Base-by-base conservation (phyloP, 768 basidiomycete genomes). In the Ephemerocybe angulata region DNA sequence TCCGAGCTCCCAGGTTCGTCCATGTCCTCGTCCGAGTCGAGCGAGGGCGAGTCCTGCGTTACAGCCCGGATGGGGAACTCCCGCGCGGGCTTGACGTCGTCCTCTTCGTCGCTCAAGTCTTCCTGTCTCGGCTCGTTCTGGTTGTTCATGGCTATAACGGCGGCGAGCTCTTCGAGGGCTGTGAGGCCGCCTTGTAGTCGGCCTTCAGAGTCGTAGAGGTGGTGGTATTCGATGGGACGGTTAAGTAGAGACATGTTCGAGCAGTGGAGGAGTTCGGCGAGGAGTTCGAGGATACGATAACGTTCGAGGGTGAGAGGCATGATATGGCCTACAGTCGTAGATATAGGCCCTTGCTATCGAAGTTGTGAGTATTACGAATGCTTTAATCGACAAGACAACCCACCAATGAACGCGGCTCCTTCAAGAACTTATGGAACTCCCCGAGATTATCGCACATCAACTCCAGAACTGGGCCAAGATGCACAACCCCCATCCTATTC, bases 161-260 rank as follows among this genome's bases (percentile, higher is more conserved):
- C 84, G 0, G 94, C 92, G 6, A 99, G 75, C 52, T 90, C 87
- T 65, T 97, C 94, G 51, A 97, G 74, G 12, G 88, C 86, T 1
- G 84, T 74, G 11, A 97, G 71, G 4, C 96, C 95, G n/a, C 93
- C 93, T 60, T 87, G 84, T 40, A 99, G 72, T 25, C 90, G 83
- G 19, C 96, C 96, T 50, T 91, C 84, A 1, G 76, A 73, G 64
- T 92, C 91, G 68, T 93, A 94, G n/a, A 85, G 73, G 22, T 82
- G 77, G 43, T 83, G 80, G 53, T 79, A 85, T 44, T 87, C 85
- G 0, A 81, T 65, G 1, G 82, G 71, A 10, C 97, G 90, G 67
- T 98, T 98, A 25, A 98, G 77, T 22, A 98, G 81, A 4, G 90
- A 86, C 96, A 99, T 98, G 64, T 97, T 98, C 17, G 97, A 98